A percentile compares a stretch with the other conserved stretches of the same genome.
Conservation (phyloP, 169 alveolate species). For the Plasmodium blacklocki region DNA sequence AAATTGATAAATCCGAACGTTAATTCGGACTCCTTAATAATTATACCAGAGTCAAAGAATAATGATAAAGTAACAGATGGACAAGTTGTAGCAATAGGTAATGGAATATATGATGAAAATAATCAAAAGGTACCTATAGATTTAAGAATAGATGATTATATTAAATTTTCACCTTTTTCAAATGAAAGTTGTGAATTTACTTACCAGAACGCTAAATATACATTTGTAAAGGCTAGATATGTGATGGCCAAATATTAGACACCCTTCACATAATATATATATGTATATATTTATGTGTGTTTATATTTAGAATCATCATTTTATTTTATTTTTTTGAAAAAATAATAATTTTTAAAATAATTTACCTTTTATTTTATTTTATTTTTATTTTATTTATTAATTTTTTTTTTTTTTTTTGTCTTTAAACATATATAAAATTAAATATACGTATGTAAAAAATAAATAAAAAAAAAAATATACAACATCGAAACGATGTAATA, state of each 20-base stretch:
- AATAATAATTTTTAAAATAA: too few relatives aligned
- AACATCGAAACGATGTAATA: neutral
- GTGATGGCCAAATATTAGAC: conserved; percentile 61
- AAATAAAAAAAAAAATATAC: conserved; percentile 1
- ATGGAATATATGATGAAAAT: conserved; percentile 63
- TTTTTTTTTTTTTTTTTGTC: too few relatives aligned
- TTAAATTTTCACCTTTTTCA: conserved; percentile 70
- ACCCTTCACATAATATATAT: too few relatives aligned
- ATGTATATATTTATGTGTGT: too few relatives aligned
- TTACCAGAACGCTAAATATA: conserved; percentile 46
- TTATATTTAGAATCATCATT: too few relatives aligned
- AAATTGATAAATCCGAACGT: conserved; percentile 37
- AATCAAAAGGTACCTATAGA: conserved; percentile 66
- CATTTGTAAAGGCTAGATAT: conserved; percentile 69
- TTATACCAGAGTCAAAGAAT: conserved; percentile 66
- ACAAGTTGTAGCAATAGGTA: conserved; percentile 57
- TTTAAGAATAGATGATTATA: conserved; percentile 45
- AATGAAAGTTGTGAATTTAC: conserved; percentile 74
- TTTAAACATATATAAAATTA: too few relatives aligned
- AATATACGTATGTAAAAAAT: neutral
- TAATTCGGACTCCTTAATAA: conserved; percentile 44
- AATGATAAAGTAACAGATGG: conserved; percentile 47
- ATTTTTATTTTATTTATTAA: too few relatives aligned
- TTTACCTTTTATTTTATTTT: too few relatives aligned
- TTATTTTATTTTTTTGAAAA: too few relatives aligned